phyloP scores from a whole-genome alignment of 2,329 filamentous ascomycete species.

The Sclerotinia nivalis region DNA sequence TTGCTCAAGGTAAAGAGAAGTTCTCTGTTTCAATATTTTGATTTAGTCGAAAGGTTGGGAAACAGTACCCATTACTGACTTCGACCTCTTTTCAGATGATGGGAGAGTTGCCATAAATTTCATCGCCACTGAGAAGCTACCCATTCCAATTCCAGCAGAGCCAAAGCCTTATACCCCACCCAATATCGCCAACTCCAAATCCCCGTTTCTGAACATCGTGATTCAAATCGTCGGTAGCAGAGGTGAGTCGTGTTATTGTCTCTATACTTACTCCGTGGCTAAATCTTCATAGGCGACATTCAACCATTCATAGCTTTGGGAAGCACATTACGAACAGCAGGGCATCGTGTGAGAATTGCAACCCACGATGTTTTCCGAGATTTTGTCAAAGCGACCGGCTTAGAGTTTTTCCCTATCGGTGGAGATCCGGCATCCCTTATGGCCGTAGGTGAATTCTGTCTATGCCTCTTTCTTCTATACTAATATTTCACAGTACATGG shows the following conservation, averaged over 20 bases:
- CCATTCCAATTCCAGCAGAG: conserved; percentile 24
- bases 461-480: too few relatives aligned
- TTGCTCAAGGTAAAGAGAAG: conserved; percentile 2
- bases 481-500: conserved; percentile 45
- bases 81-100: conserved; percentile 26
- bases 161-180: not conserved
- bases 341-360: conserved; percentile 73
- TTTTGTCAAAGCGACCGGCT: conserved; percentile 67
- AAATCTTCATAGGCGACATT: conserved; percentile 52
- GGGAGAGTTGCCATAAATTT: conserved; percentile 32
- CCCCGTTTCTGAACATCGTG: conserved; percentile 64
- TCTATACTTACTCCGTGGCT: not conserved
- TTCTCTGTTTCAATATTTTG: not conserved
- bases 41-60: not conserved
- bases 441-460: conserved; percentile 21
- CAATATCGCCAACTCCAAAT: not conserved
- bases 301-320: conserved; percentile 77
- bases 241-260: conserved; percentile 45
- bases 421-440: conserved; percentile 62
- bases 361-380: conserved; percentile 76
- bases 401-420: conserved; percentile 79
- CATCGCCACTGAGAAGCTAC: conserved; percentile 20
- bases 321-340: conserved; percentile 66
- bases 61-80: not conserved
- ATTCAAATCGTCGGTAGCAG: conserved; percentile 81